A percentile compares a stretch with the other conserved stretches of the same genome.
Conservation (phyloP, 228 moss, liverwort and hornwort genomes). For the Sphagnum magellanicum region DNA sequence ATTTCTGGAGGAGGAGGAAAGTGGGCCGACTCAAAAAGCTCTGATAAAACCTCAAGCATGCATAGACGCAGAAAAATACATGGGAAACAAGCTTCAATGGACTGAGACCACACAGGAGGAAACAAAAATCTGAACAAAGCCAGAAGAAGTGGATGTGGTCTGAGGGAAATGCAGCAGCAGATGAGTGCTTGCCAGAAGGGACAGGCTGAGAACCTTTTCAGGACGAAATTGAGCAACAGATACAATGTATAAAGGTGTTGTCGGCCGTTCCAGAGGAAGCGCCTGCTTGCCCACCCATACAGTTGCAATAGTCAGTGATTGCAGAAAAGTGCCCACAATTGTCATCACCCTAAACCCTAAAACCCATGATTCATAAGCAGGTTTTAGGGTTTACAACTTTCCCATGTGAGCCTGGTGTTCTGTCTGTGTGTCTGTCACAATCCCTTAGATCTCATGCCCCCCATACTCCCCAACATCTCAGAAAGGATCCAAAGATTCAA, state of each 20-base stretch:
- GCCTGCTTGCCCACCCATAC: slow-evolving; percentile 79
- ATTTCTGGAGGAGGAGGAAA: no score
- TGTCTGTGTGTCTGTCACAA: no score
- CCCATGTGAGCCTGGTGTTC: no score
- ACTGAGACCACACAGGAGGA: background rate
- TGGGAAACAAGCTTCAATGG: background rate
- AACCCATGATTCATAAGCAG: no score
- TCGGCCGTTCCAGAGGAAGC: slow-evolving; percentile 64
- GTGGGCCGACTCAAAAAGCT: background rate
- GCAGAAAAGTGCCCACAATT: slow-evolving; percentile 39
- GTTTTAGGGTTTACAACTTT: no score
- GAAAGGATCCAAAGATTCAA: no score
- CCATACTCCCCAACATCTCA: no score
- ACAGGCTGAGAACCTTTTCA: slow-evolving; percentile 60
- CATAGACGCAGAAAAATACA: background rate
- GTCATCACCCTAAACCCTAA: background rate
- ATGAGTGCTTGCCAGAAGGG: background rate
- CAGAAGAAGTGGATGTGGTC: background rate
- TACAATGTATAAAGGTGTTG: slow-evolving; percentile 55
- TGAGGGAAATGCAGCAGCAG: background rate
- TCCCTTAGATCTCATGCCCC: no score
- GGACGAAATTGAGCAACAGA: slow-evolving; percentile 95
- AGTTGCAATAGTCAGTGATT: slow-evolving; percentile 53
- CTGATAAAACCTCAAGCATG: background rate
- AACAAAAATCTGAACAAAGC: slow-evolving; percentile 20